Evolutionary conservation across 2,329 filamentous ascomycete species (phyloP).

Genomic region (Xenosphaeropsis pyriputrescens): DNA sequence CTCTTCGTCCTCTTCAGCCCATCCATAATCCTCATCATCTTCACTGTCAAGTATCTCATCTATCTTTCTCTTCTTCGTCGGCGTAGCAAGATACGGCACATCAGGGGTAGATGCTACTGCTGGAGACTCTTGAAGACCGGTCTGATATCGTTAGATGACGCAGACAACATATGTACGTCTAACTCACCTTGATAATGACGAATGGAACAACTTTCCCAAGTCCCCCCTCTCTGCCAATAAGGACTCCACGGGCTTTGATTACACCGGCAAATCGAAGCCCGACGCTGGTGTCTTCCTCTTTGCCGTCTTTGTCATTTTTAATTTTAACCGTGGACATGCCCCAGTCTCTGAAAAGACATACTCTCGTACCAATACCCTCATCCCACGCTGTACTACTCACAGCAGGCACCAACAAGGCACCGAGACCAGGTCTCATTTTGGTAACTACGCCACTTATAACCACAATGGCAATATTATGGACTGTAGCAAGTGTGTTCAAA

Average conservation of each 20-base stretch:
- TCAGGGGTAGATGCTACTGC: too few species aligned
- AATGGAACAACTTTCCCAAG: conserved; percentile 10
- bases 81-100: too few species aligned
- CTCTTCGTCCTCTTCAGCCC: conserved; percentile 52
- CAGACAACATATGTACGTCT: too few species aligned
- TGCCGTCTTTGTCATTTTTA: conserved; percentile 25
- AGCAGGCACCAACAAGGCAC: conserved; percentile 58
- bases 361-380: conserved; percentile 53
- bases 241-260: conserved; percentile 44
- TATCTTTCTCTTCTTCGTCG: not conserved
- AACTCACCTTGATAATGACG: conserved; percentile 10
- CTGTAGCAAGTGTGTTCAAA: conserved; percentile 61
- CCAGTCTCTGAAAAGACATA: conserved; percentile 73
- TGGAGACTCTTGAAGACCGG: not conserved
- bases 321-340: conserved; percentile 12
- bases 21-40: conserved; percentile 51
- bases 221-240: conserved; percentile 12
- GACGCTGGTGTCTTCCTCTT: conserved; percentile 16
- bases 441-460: conserved; percentile 70
- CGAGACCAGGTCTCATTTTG: conserved; percentile 53
- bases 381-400: conserved; percentile 72
- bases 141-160: not conserved
- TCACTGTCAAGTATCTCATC: conserved; percentile 1
- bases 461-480: conserved; percentile 58
- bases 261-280: conserved; percentile 42